Evolutionary conservation across 75 land plant genomes (phyloP), one percentile per base, ranked within the genome.

Genomic region (Pseudotsuga menziesii): DNA sequence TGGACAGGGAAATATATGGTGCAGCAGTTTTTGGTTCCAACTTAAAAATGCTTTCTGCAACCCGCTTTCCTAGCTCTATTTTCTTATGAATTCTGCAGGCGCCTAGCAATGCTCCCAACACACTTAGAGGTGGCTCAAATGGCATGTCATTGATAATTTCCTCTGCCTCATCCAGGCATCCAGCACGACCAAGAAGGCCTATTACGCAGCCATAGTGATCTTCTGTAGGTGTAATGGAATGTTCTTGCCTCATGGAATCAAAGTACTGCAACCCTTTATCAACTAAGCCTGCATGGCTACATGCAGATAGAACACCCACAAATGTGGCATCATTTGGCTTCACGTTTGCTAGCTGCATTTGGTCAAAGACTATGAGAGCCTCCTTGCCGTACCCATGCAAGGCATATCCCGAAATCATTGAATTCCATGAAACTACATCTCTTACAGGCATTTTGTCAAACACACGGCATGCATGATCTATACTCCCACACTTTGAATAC

Each of bases 351-450:
- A 29, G 58, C 58, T 74, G 78, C 92, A 90, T 88, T 80, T 80
- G 29, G 11, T 58, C 54, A 67, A 90, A 88, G 75, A 88, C n/a
- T 29, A 72, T 58, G 13, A 90, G 76, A 67, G 92, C 90, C 41
- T 85, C 88, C 15, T 75, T 58, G 39, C 78, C 75, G 15, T 56
- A 77, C 26, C 84, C 86, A 20, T 61, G 55, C 36, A 81, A 74
- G 4, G 78, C 79, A 25, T 85, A 78, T 58, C 92, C 90, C 58
- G 76, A 61, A 87, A 90, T 85, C 90, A 90, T 75, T 2, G 88
- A 59, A 14, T 88, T 88, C 69, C 82, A 84, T 15, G 84, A 70
- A 19, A 86, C 93, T 73, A 78, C 85, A 81, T 91, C 84, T 13
- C 74, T 86, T 27, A 78, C 59, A 4, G 69, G 8, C 77, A 88